Evolutionary conservation across 331 rosid species (phyloP).

Genomic region (Rosa hybrid): DNA sequence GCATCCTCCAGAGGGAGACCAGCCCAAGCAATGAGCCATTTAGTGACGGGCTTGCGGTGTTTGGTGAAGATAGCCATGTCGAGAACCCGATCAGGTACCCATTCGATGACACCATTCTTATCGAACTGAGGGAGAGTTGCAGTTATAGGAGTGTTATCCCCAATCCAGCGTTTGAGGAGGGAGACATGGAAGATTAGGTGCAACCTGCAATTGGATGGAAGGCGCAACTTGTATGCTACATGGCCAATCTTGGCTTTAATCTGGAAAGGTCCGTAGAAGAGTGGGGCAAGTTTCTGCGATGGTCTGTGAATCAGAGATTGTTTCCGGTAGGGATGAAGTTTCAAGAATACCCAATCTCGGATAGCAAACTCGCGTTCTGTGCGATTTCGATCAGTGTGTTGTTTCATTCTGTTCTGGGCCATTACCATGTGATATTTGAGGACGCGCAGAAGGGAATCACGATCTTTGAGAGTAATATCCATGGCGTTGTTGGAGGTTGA

Average conservation of each 20-base stretch:
- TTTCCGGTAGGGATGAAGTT: not conserved
- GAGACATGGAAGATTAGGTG: not conserved
- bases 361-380: not conserved
- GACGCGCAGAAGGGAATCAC: not conserved
- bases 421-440: not conserved
- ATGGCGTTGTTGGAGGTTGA: too few species aligned
- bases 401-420: not conserved
- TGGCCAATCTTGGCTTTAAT: not conserved
- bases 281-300: not conserved
- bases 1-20: too few species aligned
- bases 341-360: not conserved
- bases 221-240: not conserved
- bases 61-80: too few species aligned
- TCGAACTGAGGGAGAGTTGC: too few species aligned
- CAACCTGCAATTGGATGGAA: not conserved
- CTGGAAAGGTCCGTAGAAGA: not conserved
- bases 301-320: not conserved
- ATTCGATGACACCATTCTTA: too few species aligned
- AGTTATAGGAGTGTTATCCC: not conserved
- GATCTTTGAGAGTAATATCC: too few species aligned
- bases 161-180: too few species aligned
- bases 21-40: too few species aligned
- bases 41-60: too few species aligned
- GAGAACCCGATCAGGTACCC: too few species aligned
- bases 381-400: not conserved